Percentiles rank a stretch among this genome's conserved stretches.
Evolutionary conservation across 2,329 filamentous ascomycete genomes (phyloP).

Genomic region (Colletotrichum sp.): DNA sequence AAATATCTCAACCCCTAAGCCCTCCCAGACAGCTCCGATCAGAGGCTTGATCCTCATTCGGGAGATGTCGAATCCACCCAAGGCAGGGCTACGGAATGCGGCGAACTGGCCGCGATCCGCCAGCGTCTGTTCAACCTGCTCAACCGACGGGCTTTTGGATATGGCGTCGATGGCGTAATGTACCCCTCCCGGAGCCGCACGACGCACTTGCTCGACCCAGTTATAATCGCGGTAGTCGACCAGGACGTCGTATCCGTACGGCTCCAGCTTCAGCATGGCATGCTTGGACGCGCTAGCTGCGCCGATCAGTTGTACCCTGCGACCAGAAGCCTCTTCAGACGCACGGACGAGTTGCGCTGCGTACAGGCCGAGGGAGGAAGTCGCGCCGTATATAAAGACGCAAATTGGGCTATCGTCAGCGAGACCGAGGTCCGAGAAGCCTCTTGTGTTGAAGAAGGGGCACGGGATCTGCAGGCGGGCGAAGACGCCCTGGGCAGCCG

Average conservation of each 20-base stretch:
- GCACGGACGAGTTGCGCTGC: conserved; percentile 32
- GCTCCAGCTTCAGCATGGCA: conserved; percentile 28
- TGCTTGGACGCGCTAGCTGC: conserved; percentile 30
- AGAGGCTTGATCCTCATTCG: conserved; percentile 33
- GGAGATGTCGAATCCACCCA: conserved; percentile 26
- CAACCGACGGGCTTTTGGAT: conserved; percentile 41
- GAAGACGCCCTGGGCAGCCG: conserved; percentile 46
- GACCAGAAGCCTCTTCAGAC: conserved; percentile 1
- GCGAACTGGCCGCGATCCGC: conserved; percentile 26
- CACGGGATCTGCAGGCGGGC: conserved; percentile 36
- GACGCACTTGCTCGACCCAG: conserved; percentile 36
- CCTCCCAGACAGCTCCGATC: conserved; percentile 48
- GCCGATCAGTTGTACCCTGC: conserved; percentile 29
- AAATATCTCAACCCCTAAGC: conserved; percentile 40
- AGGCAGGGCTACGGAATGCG: conserved; percentile 26
- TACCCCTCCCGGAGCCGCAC: conserved; percentile 29
- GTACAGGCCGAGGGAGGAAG: conserved; percentile 37
- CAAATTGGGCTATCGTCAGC: too few species aligned
- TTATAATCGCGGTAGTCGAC: conserved; percentile 39
- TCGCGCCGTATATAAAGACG: conserved; percentile 36
- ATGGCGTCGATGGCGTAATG: conserved; percentile 44
- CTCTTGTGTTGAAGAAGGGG: conserved; percentile 30
- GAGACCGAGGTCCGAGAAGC: neutral
- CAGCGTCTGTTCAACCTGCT: conserved; percentile 30
- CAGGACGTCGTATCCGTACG: conserved; percentile 41